Evolutionary conservation across 148 eudicot genomes (phyloP).

Genomic region (Vaccinium darrowii): DNA sequence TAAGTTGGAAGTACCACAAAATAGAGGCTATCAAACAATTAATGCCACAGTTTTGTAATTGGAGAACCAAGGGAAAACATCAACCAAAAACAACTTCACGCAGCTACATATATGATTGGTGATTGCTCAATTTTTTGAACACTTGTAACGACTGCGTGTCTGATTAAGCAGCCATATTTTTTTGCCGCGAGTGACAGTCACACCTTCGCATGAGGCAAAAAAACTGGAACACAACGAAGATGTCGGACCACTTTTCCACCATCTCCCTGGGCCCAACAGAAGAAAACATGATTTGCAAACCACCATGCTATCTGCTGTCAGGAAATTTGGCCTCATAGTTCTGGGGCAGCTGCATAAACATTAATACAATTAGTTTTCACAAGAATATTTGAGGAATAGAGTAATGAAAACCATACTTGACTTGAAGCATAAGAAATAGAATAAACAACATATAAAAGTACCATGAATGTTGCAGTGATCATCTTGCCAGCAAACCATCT

Average conservation of each 20-base stretch:
- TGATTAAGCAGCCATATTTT: neutral
- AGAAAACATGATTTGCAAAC: neutral
- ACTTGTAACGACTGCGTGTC: neutral
- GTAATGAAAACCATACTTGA: neutral
- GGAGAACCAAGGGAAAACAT: neutral
- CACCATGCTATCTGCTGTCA: constrained; percentile 39
- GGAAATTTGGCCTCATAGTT: constrained; percentile 74
- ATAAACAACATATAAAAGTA: constrained; percentile 16
- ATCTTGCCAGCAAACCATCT: constrained; percentile 98
- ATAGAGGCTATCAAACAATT: neutral
- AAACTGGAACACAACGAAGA: too few species aligned
- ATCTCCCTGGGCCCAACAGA: too few species aligned
- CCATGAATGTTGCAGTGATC: constrained; percentile 89
- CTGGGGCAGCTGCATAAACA: constrained; percentile 52
- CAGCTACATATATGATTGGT: neutral
- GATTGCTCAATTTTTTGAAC: neutral
- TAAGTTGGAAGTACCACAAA: neutral
- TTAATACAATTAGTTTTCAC: neutral
- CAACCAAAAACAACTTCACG: neutral
- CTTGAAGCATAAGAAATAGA: neutral
- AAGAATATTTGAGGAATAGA: neutral
- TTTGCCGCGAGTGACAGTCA: neutral
- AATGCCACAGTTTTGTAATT: neutral
- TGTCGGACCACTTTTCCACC: too few species aligned
- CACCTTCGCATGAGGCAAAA: neutral